These are phyloP conservation scores for Fomitiporia mediterranea DNA, from an alignment of 1,284 basidiomycete genomes.

Conservation along the genomic window DNA sequence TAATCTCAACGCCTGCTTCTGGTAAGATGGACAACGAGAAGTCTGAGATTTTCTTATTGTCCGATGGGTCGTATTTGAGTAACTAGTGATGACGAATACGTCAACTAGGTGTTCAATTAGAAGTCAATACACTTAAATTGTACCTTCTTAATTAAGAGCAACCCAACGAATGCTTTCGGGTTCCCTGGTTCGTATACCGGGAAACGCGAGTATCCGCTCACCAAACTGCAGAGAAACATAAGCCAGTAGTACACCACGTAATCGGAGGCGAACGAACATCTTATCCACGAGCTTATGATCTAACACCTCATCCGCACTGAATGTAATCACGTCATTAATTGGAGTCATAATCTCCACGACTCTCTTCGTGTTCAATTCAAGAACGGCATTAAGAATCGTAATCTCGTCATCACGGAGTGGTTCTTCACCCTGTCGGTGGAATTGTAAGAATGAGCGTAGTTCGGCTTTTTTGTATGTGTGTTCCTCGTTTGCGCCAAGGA, in stretches of 20 bases:
- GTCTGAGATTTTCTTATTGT: constrained; percentile 69
- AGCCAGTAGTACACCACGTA: too few species aligned
- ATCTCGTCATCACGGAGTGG: constrained; percentile 89
- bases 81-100: constrained; percentile 61
- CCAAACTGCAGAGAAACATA: constrained; percentile 50
- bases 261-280: constrained; percentile 42
- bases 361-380: constrained; percentile 81
- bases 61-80: constrained; percentile 85
- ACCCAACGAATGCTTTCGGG: constrained; percentile 76
- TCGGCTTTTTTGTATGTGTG: constrained; percentile 90
- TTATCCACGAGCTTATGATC: constrained; percentile 77
- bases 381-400: constrained; percentile 81
- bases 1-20: constrained; percentile 83
- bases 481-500: constrained; percentile 67
- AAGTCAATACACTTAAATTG: background rate
- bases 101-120: constrained; percentile 5
- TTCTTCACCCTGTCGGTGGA: constrained; percentile 83
- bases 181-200: constrained; percentile 82
- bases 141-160: constrained; percentile 85
- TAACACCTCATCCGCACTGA: constrained; percentile 74
- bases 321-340: constrained; percentile 76
- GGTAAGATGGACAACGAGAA: constrained; percentile 83
- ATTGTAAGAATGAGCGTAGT: constrained; percentile 89
- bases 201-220: constrained; percentile 91
- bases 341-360: constrained; percentile 87